Conservation (phyloP, 2,329 filamentous ascomycete genomes). For the Curvularia eragrostidis region DNA sequence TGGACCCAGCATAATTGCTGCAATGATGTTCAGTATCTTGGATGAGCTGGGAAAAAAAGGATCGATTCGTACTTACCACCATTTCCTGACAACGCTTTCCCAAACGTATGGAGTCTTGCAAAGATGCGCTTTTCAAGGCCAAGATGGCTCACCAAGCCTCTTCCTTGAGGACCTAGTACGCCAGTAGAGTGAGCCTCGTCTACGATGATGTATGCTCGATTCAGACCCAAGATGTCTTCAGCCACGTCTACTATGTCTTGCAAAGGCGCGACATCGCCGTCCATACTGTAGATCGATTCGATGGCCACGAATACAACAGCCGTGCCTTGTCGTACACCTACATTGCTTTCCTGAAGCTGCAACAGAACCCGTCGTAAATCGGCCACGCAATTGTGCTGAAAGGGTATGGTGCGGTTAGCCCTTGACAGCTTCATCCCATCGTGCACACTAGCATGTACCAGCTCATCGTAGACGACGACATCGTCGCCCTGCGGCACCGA, state of each 20-base stretch:
- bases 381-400: conserved; percentile 64
- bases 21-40: not conserved
- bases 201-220: conserved; percentile 68
- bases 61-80: conserved; percentile 63
- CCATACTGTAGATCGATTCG: conserved; percentile 73
- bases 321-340: conserved; percentile 24
- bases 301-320: conserved; percentile 45
- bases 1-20: conserved; percentile 45
- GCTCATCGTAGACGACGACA: conserved; percentile 70
- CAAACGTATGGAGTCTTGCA: conserved; percentile 69
- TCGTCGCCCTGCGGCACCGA: conserved; percentile 57
- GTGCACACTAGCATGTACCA: conserved; percentile 79
- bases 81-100: conserved; percentile 71
- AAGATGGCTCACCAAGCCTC: conserved; percentile 61
- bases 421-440: conserved; percentile 73
- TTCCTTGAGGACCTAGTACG: conserved; percentile 62
- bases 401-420: conserved; percentile 57
- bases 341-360: conserved; percentile 21
- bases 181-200: conserved; percentile 74
- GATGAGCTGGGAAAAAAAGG: not conserved
- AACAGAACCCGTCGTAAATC: conserved; percentile 52
- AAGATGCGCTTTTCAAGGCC: conserved; percentile 64
- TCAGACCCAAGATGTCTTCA: conserved; percentile 60
- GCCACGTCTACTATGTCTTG: conserved; percentile 65
- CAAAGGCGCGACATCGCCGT: conserved; percentile 75